Percentiles rank a stretch among this genome's conserved stretches.
phyloP scores from a whole-genome alignment of 306 rosid species.

The Hippophae tibetana region DNA sequence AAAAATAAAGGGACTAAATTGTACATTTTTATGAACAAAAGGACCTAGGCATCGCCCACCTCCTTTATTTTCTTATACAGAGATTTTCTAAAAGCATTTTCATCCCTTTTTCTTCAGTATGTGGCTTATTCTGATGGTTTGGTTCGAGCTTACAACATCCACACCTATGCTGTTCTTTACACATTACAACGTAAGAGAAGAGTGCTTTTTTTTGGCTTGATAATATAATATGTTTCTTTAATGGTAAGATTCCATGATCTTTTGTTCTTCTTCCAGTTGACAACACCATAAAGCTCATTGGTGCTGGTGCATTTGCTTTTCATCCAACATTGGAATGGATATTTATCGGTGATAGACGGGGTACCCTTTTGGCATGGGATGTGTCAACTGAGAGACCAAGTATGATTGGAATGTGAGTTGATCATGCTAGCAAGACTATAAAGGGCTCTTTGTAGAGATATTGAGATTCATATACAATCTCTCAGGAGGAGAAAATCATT shows the following conservation, averaged over 20 bases:
- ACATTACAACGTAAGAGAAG: constrained; percentile 78
- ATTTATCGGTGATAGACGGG: constrained; percentile 96
- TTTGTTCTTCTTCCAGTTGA: constrained; percentile 52
- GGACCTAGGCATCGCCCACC: no score
- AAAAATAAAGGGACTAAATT: no score
- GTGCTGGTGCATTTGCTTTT: constrained; percentile 95
- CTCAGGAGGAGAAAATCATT: neutral
- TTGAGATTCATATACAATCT: neutral
- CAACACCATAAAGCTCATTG: constrained; percentile 80
- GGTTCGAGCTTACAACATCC: constrained; percentile 91
- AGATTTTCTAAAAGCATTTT: constrained; percentile 13
- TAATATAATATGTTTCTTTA: constrained; percentile 7
- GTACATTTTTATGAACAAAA: no score
- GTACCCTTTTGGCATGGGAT: constrained; percentile 95
- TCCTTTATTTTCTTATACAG: constrained; percentile 9
- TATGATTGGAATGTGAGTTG: constrained; percentile 97
- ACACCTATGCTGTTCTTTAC: constrained; percentile 91
- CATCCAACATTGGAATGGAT: constrained; percentile 98
- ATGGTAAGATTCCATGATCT: constrained; percentile 11
- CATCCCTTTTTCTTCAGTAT: constrained; percentile 45
- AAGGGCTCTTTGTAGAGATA: neutral
- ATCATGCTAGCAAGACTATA: constrained; percentile 16
- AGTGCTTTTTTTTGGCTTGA: constrained; percentile 20
- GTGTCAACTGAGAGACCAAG: constrained; percentile 88
- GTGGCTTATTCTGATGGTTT: constrained; percentile 93